Evolutionary conservation across 257 asterid genomes (phyloP).

Genomic region (Ballota nigra): DNA sequence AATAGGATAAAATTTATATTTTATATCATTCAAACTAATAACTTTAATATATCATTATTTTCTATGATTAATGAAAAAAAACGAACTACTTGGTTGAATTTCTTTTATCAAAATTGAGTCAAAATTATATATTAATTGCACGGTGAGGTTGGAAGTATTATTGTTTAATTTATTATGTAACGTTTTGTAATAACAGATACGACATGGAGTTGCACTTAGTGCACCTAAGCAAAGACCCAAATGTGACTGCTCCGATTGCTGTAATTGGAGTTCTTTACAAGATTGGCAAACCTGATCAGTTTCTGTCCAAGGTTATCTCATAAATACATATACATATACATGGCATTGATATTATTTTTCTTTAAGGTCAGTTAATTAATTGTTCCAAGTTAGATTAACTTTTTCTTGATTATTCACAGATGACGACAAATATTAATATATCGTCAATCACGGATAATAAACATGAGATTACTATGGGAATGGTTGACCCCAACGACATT

Average conservation of each 20-base stretch:
- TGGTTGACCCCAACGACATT: slow-evolving; percentile 46
- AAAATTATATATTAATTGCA: too few relatives aligned
- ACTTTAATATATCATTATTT: too few relatives aligned
- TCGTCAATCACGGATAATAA: slow-evolving; percentile 28
- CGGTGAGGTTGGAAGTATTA: too few relatives aligned
- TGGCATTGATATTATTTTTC: background rate
- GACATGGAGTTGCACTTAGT: slow-evolving; percentile 74
- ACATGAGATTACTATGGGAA: slow-evolving; percentile 25
- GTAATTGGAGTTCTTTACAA: slow-evolving; percentile 57
- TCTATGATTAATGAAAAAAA: too few relatives aligned
- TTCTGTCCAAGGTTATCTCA: slow-evolving; percentile 49
- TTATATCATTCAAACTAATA: too few relatives aligned
- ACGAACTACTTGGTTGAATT: too few relatives aligned
- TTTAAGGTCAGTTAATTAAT: background rate
- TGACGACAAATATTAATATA: slow-evolving; percentile 35
- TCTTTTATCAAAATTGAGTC: too few relatives aligned
- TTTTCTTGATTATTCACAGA: slow-evolving; percentile 26
- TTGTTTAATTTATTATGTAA: background rate
- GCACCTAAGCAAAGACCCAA: slow-evolving; percentile 41
- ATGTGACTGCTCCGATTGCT: slow-evolving; percentile 33
- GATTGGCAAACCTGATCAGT: slow-evolving; percentile 57
- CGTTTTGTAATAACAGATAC: slow-evolving; percentile 31
- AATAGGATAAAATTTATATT: too few relatives aligned
- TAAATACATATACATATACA: too few relatives aligned
- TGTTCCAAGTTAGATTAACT: background rate